phyloP scores from a whole-genome alignment of 2,329 filamentous ascomycete species.

The Fusarium sp. region DNA sequence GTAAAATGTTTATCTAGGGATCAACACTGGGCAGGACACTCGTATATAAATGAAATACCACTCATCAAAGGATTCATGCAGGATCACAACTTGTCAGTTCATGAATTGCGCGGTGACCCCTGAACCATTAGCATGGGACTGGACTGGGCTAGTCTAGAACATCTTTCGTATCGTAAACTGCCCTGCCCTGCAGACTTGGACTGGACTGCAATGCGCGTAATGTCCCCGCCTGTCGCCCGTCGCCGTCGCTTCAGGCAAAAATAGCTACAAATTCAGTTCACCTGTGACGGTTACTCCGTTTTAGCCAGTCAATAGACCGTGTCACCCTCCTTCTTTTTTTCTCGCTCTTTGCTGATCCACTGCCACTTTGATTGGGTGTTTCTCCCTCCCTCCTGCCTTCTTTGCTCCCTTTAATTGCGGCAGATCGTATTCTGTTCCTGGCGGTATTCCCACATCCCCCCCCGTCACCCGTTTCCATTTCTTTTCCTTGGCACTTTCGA shows the following conservation, averaged over 20 bases:
- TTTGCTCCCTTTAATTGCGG: constrained; percentile 33
- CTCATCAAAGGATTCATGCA: background rate
- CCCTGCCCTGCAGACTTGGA: background rate
- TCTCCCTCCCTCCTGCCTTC: constrained; percentile 25
- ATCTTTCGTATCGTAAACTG: constrained; percentile 10
- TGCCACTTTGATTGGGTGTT: constrained; percentile 28
- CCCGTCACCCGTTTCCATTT: constrained; percentile 35
- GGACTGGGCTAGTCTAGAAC: background rate
- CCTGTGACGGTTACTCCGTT: constrained; percentile 21
- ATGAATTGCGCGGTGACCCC: constrained; percentile 12
- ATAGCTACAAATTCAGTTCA: constrained; percentile 23
- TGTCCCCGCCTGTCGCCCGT: constrained; percentile 2
- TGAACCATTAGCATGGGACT: constrained; percentile 5
- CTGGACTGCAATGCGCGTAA: constrained; percentile 24
- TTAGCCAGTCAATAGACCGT: constrained; percentile 30
- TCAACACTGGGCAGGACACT: background rate
- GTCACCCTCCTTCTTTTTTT: constrained; percentile 33
- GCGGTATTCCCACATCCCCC: constrained; percentile 25
- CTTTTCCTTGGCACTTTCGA: constrained; percentile 43
- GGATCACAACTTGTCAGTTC: background rate
- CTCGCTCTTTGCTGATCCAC: constrained; percentile 22
- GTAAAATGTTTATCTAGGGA: too few species aligned
- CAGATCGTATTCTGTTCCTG: constrained; percentile 13
- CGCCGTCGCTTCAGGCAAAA: constrained; percentile 11
- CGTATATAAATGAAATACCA: background rate